phyloP scores from a whole-genome alignment of 2,329 filamentous ascomycete genomes.

The Colletotrichum australisinense region DNA sequence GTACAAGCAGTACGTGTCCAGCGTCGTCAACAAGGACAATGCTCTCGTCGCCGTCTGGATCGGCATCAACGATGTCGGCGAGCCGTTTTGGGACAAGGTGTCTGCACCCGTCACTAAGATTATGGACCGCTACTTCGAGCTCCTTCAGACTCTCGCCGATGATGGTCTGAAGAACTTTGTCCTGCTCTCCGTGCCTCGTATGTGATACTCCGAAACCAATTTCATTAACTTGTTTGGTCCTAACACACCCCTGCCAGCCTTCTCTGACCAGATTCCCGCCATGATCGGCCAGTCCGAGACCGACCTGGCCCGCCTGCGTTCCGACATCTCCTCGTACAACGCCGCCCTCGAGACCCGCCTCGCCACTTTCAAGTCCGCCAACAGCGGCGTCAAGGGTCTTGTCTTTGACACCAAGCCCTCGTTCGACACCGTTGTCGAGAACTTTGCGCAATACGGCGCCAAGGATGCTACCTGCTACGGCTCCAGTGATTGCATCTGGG shows the following conservation, averaged over 20 bases:
- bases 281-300: slow-evolving; percentile 41
- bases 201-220: slow-evolving; percentile 22
- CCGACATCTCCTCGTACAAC: slow-evolving; percentile 52
- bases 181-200: slow-evolving; percentile 58
- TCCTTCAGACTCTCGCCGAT: slow-evolving; percentile 55
- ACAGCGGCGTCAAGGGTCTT: slow-evolving; percentile 46
- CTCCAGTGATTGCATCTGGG: slow-evolving; percentile 57
- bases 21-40: slow-evolving; percentile 49
- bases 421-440: slow-evolving; percentile 54
- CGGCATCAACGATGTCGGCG: slow-evolving; percentile 67
- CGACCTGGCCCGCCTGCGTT: slow-evolving; percentile 36
- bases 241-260: slow-evolving; percentile 1
- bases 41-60: slow-evolving; percentile 64
- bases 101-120: slow-evolving; percentile 46
- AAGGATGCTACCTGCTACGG: slow-evolving; percentile 51
- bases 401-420: slow-evolving; percentile 53
- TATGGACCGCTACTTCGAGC: slow-evolving; percentile 55
- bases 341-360: slow-evolving; percentile 42
- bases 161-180: slow-evolving; percentile 59
- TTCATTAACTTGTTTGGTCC: neutral
- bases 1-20: slow-evolving; percentile 50
- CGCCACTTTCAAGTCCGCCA: slow-evolving; percentile 45
- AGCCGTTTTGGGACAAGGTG: slow-evolving; percentile 52
- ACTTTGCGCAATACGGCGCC: slow-evolving; percentile 38
- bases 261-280: slow-evolving; percentile 51